phyloP scores from a whole-genome alignment of 306 rosid species.

The Prunus padus region DNA sequence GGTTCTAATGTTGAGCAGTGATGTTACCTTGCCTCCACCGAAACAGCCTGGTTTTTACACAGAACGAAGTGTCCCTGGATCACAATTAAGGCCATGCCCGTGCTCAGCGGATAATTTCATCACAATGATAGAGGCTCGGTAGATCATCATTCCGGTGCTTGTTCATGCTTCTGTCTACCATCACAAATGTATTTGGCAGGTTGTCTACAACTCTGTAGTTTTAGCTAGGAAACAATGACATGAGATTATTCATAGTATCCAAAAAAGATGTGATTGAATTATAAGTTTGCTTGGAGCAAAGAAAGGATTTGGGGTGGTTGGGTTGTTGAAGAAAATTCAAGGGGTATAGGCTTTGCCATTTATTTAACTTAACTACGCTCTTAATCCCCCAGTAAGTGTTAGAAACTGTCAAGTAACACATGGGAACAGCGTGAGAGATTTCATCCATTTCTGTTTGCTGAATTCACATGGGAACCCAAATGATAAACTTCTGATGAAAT shows the following conservation, averaged over 20 bases:
- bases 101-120: background rate
- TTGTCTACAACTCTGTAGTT: background rate
- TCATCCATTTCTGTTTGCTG: too few relatives aligned
- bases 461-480: too few relatives aligned
- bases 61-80: background rate
- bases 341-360: too few relatives aligned
- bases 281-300: background rate
- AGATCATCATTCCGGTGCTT: background rate
- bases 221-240: background rate
- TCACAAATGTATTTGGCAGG: background rate
- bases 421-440: too few relatives aligned
- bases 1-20: conserved; percentile 20
- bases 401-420: too few relatives aligned
- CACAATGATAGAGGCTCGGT: background rate
- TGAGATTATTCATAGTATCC: background rate
- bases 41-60: conserved; percentile 20
- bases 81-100: background rate
- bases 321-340: too few relatives aligned
- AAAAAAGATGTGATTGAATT: too few relatives aligned
- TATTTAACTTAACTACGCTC: too few relatives aligned
- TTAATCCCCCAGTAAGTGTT: too few relatives aligned
- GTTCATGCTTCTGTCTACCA: background rate
- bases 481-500: too few relatives aligned
- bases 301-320: too few relatives aligned
- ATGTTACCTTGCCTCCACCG: conserved; percentile 15